Percentiles rank a stretch among this genome's conserved stretches.
These are phyloP conservation scores for Sarocladium strictum DNA, from an alignment of 2,329 filamentous ascomycete genomes.

Conservation along the genomic window DNA sequence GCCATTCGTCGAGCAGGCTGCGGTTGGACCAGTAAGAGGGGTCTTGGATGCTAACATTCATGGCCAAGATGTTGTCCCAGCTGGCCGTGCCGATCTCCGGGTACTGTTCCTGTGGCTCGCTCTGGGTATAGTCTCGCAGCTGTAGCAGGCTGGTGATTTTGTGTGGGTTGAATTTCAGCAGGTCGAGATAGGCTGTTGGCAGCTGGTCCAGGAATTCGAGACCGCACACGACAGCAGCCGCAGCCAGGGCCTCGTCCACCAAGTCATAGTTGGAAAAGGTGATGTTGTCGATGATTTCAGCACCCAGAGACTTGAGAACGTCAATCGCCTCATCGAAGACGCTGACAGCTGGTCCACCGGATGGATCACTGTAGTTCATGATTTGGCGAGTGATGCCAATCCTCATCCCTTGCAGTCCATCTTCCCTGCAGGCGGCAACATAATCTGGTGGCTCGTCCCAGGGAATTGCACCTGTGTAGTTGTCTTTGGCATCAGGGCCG, in stretches of 20 bases:
- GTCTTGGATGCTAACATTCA: slow-evolving; percentile 48
- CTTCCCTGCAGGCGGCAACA: slow-evolving; percentile 47
- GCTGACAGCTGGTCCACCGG: slow-evolving; percentile 22
- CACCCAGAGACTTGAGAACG: slow-evolving; percentile 48
- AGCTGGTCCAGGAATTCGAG: slow-evolving; percentile 46
- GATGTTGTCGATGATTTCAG: slow-evolving; percentile 50
- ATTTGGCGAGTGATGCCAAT: slow-evolving; percentile 60
- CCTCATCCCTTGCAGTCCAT: slow-evolving; percentile 47
- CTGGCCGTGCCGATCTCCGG: slow-evolving; percentile 47
- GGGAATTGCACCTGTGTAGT: slow-evolving; percentile 58
- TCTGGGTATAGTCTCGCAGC: slow-evolving; percentile 49
- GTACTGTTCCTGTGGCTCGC: slow-evolving; percentile 46
- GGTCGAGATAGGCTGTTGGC: slow-evolving; percentile 38
- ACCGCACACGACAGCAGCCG: slow-evolving; percentile 44
- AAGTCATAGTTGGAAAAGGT: slow-evolving; percentile 44
- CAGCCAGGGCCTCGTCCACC: slow-evolving; percentile 43
- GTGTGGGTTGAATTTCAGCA: slow-evolving; percentile 31
- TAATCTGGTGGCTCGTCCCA: slow-evolving; percentile 48
- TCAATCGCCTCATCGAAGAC: slow-evolving; percentile 51
- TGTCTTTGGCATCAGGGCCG: slow-evolving; percentile 54
- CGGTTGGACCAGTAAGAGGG: slow-evolving; percentile 49
- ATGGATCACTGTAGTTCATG: slow-evolving; percentile 26
- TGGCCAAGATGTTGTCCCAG: slow-evolving; percentile 46
- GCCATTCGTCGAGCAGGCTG: slow-evolving; percentile 39
- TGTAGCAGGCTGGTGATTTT: slow-evolving; percentile 45